Evolutionary conservation across 225 moss, liverwort and hornwort species (phyloP), one percentile per base, ranked within the genome.

Genomic region (Bryum argenteum): DNA sequence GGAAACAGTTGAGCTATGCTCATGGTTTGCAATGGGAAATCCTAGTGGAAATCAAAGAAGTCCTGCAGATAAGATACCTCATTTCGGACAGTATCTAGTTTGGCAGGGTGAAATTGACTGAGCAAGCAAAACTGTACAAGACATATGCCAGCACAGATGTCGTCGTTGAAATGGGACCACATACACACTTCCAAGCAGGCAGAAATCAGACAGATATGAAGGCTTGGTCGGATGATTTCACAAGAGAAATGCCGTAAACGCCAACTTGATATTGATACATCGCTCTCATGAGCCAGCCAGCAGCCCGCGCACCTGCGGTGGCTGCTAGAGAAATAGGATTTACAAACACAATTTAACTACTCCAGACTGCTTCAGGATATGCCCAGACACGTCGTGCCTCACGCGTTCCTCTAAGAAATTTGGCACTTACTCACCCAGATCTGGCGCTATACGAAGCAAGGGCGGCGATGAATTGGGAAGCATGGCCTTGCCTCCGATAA

Each of bases 221-320:
- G 6, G 48, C 48, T 16, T 11, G 48, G 48, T 7, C 48, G 48
- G 47, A 37, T 33, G 3, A 4, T 33, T 74, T 47, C 48, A 17
- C 17, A 74, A 63, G 33, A 37, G 57, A 2, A 66, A 38, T 48
- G 58, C 47, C 47, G 48, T 37, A 13, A 48, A 48, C 17, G 66
- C 23, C 74, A 66, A 43, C 17, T 48, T 66, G 38, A 38, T 66
- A 66, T 66, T 66, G 50, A 66, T 66, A 74, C 48, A 58, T 38
- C 66, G 38, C 65, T 28, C 74, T 66, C 59, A 40, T 39, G 48
- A 75, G 58, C 23, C 58, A 63, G 72, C 72, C 72, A 66, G 39
- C 66, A 73, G 56, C 65, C 21, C 53, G 20, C 8, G 40, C 26
- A 54, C 15, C 8, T 22, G 57, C 56, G 55, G 73, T 65, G 44